phyloP scores from a whole-genome alignment of 2,329 filamentous ascomycete species.

The Fusarium beomiforme region DNA sequence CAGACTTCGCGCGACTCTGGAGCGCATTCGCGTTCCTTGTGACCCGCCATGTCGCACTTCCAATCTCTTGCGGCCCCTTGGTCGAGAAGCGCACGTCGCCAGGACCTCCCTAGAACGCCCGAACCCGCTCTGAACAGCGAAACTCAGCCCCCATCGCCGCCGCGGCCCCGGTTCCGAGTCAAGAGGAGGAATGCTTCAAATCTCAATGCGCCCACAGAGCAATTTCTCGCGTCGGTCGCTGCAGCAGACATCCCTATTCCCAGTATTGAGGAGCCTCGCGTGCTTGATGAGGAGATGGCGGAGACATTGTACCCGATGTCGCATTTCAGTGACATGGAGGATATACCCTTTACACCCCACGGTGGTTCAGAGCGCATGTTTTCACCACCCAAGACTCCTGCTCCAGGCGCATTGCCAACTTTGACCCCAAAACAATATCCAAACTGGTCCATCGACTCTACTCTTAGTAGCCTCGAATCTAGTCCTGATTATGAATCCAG shows the following conservation, averaged over 20 bases:
- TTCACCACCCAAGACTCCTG: constrained; percentile 69
- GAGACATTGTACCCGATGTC: constrained; percentile 50
- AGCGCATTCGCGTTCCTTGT: constrained; percentile 37
- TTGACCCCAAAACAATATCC: constrained; percentile 61
- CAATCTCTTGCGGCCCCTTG: constrained; percentile 57
- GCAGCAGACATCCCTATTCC: constrained; percentile 72
- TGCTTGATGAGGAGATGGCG: constrained; percentile 57
- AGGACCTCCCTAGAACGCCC: constrained; percentile 59
- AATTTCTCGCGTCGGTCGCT: constrained; percentile 74
- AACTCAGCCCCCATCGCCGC: constrained; percentile 58
- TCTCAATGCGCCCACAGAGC: constrained; percentile 67
- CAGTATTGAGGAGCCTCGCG: constrained; percentile 68
- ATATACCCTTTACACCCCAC: constrained; percentile 43
- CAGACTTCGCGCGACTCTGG: constrained; percentile 16
- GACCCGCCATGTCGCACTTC: constrained; percentile 56
- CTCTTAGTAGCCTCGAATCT: constrained; percentile 66
- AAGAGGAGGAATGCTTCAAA: constrained; percentile 65
- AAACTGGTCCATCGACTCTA: constrained; percentile 68
- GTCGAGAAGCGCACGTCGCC: constrained; percentile 55
- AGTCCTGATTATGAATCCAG: constrained; percentile 69
- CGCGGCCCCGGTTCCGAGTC: constrained; percentile 63
- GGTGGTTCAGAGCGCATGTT: constrained; percentile 54
- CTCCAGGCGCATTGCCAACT: constrained; percentile 56
- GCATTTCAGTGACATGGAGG: constrained; percentile 48
- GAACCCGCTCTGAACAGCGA: constrained; percentile 56